Evolutionary conservation across 768 basidiomycete genomes (phyloP), one percentile per base, ranked within the genome.

Genomic region (Amanita phalloides): DNA sequence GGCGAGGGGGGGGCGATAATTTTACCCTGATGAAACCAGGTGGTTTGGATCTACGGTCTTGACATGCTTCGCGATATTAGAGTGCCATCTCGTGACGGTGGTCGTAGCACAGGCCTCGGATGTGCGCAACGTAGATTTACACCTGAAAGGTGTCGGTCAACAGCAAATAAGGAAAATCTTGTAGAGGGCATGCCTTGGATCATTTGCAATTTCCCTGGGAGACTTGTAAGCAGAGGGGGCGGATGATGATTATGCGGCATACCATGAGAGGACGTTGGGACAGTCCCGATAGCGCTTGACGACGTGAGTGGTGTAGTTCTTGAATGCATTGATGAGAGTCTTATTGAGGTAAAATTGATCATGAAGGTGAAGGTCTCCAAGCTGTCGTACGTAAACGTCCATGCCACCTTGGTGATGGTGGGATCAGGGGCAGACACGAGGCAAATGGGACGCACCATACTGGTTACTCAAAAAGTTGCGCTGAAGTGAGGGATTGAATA

Each of bases 141-240:
- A 84, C 60, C 81, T 82, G 50, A 28, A 37, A 21, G 33, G 17
- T 0, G 21, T 58, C 10, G 5, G 45, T 56, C 25, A 53, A 46
- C 35, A 57, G 49, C 23, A 9, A 43, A 23, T 33, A 37, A 41
- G 6, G 23, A 42, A 30, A 3, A 8, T 38, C 9, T 33, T 41
- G 4, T 11, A 9, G n/a, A n/a, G 39, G 4, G 48, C 55, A 48
- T 49, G 81, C 78, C 79, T 76, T 7, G 82, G 71, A 57, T 85
- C 83, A 60, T 85, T 85, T 17, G 80, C 83, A 56, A 82, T 56
- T 60, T 85, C 82, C 77, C 78, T 81, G 49, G 36, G 58, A 45
- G 46, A 26, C 25, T 43, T n/a, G 39, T 23, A 20, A 30, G 36
- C 33, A 53, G 14, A 48, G n/a, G 23, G 37, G 26, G 11, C 20